Base-by-base conservation (phyloP, 2,329 filamentous ascomycete genomes). In the Meredithiella fracta region DNA sequence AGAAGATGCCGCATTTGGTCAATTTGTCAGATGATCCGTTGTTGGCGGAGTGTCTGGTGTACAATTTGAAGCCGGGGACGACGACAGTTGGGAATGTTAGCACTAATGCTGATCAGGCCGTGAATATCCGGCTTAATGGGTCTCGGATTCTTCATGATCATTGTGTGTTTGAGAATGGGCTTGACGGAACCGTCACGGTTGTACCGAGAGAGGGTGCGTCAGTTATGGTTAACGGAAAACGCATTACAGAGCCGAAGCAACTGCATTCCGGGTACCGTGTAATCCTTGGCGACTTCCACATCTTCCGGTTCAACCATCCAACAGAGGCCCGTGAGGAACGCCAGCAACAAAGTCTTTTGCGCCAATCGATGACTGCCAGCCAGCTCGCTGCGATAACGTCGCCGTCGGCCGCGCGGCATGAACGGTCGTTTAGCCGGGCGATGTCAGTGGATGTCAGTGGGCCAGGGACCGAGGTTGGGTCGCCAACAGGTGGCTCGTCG, bases 1-100 rank as follows among this genome's bases (percentile, higher is more conserved):
- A 98, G 72, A 96, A 96, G 70, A 98, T 97, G 87, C 92, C 92
- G 7, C 92, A 98, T 80, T 72, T 98, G 69, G 92, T 98, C 69
- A 98, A 98, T 67, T 71, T 98, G 62, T 96, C 90, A n/a, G 86
- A 92, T 65, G 86, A 92, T 65, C 92, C 92, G 7, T 74, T 98
- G 31, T 76, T 98, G 47, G 90, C 91, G 3, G 92, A 98, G 70
- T 98, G 92, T 69, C 73, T 98, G 58, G 88, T 98, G 40, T 98
- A 98, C 72, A 98, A 98, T 64, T 78, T 98, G 62, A 98, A 98
- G 68, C 91, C 92, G 5, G 92, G 92, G 31, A 86, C 81, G 7
- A 98, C 92, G 0, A 91, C 86, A 0, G 92, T 98, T 20, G 92
- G 92, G 20, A 96, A 97, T 64, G 87, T 92, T 56, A 90, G 96